Percentiles rank a stretch among this genome's conserved stretches.
These are phyloP conservation scores for Dryas integrifolia DNA, from an alignment of 331 rosid genomes.

Conservation along the genomic window DNA sequence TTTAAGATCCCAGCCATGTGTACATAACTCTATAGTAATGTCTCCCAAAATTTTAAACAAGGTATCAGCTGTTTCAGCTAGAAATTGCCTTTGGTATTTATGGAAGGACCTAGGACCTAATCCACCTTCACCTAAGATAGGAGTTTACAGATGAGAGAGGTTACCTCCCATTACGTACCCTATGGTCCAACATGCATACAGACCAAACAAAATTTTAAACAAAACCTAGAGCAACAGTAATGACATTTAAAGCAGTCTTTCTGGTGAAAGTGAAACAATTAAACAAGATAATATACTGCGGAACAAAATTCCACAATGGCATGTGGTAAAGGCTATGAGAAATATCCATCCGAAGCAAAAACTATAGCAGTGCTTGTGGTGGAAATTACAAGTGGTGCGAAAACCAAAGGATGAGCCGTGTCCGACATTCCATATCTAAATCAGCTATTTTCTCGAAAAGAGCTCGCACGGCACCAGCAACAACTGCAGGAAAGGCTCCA, in stretches of 20 bases:
- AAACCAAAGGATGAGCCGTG: conserved; percentile 94
- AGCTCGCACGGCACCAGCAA: conserved; percentile 96
- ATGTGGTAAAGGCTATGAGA: not conserved
- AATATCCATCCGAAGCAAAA: conserved; percentile 1
- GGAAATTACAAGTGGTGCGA: conserved; percentile 92
- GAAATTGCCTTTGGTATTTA: not conserved
- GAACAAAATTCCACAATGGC: not conserved
- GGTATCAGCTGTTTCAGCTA: not conserved
- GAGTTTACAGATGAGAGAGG: not conserved
- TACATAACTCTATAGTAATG: not conserved
- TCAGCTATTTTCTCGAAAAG: conserved; percentile 90
- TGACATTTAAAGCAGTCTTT: not conserved
- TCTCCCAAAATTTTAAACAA: not conserved
- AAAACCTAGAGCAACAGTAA: not conserved
- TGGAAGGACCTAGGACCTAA: not conserved
- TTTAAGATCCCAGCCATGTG: not conserved
- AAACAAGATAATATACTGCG: not conserved
- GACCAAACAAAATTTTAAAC: not conserved
- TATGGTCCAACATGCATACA: not conserved
- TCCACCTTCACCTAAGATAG: not conserved
- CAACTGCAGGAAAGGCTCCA: conserved; percentile 98
- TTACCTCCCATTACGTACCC: not conserved
- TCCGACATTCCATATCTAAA: conserved; percentile 97
- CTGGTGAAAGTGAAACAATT: not conserved
- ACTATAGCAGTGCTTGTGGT: conserved; percentile 1